Evolutionary conservation across 192 early-diverging fungal species (phyloP).

Genomic region (Coemansia aciculifera): DNA sequence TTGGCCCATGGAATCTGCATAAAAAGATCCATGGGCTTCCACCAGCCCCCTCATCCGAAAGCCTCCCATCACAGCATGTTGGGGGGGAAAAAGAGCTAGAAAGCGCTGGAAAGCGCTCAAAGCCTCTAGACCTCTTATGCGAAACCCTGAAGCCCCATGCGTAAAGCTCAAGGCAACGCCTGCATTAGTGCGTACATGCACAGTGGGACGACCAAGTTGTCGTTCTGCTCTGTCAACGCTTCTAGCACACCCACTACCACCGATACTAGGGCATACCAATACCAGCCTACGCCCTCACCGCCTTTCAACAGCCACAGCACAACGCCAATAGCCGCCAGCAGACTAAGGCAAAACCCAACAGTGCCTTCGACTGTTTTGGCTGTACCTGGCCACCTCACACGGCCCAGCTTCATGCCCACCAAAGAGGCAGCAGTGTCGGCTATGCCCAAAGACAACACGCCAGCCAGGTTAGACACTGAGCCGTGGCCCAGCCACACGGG

Average conservation of each 20-base stretch:
- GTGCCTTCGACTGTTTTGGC: constrained; percentile 90
- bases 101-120: not conserved
- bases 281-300: constrained; percentile 28
- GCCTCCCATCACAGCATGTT: not conserved
- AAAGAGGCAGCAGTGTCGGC: constrained; percentile 90
- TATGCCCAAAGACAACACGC: constrained; percentile 85
- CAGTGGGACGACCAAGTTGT: constrained; percentile 89
- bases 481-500: constrained; percentile 81
- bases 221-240: constrained; percentile 90
- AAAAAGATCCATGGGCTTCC: constrained; percentile 13
- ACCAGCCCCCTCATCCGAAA: constrained; percentile 7
- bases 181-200: constrained; percentile 58
- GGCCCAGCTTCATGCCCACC: constrained; percentile 74
- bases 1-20: not conserved
- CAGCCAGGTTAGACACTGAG: constrained; percentile 60
- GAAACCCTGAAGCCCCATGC: no score
- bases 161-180: not conserved
- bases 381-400: constrained; percentile 70
- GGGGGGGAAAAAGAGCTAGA: not conserved
- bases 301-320: not conserved
- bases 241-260: constrained; percentile 68
- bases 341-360: constrained; percentile 28
- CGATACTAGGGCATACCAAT: constrained; percentile 23
- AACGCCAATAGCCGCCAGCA: constrained; percentile 12
- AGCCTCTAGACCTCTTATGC: not conserved